These are phyloP conservation scores for Flaveria floridana DNA, from an alignment of 140 eudicot genomes.

Conservation along the genomic window DNA sequence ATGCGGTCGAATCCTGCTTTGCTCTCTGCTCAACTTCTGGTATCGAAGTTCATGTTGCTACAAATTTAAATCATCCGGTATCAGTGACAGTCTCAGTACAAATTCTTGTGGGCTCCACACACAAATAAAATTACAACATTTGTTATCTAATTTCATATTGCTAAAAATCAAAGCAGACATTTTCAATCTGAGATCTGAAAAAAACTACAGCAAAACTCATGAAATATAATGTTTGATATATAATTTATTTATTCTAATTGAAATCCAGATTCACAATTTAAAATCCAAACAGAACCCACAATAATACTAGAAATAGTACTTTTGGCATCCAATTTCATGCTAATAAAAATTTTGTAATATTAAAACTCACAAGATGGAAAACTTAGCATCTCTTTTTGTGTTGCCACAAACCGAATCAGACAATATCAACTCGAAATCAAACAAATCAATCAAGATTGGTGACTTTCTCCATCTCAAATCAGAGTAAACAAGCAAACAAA, in stretches of 20 bases:
- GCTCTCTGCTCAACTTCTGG: conserved; percentile 77
- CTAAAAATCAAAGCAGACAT: neutral
- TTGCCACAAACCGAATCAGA: neutral
- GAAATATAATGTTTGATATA: no score
- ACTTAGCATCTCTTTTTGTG: neutral
- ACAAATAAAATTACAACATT: neutral
- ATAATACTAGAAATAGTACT: neutral
- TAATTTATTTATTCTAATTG: no score
- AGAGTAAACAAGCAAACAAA: neutral
- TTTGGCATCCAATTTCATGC: neutral
- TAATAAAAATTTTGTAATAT: neutral
- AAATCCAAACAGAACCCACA: neutral
- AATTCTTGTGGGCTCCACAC: conserved; percentile 11
- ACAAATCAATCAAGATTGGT: no score
- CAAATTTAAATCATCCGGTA: conserved; percentile 35
- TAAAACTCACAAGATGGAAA: neutral
- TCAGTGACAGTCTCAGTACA: conserved; percentile 26
- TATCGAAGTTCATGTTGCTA: conserved; percentile 72
- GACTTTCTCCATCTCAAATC: no score
- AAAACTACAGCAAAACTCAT: neutral
- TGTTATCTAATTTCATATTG: neutral
- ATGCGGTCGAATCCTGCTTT: conserved; percentile 53
- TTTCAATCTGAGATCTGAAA: neutral
- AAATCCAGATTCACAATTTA: neutral
- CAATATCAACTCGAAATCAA: neutral